Evolutionary conservation across 768 basidiomycete species (phyloP), one percentile per base, ranked within the genome.

Genomic region (Exidia glandulosa): DNA sequence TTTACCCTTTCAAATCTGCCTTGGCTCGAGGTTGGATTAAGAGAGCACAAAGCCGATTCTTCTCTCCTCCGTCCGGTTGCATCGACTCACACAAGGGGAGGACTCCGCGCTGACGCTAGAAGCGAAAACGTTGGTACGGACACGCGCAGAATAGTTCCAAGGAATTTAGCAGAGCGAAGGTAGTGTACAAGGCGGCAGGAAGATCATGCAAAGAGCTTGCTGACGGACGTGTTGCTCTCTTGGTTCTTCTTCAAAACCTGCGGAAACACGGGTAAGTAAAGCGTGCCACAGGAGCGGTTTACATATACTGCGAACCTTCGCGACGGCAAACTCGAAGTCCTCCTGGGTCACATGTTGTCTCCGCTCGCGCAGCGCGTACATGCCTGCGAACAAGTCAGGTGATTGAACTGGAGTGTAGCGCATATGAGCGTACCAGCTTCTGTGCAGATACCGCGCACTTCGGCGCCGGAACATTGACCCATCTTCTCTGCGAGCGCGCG

Each of bases 391-490:
- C n/a, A 16, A 54, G 10, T 45, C 41, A 45, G 13, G 2, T 30
- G 41, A 48, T 41, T 55, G 12, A 23, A 36, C 23, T 14, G 34
- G 13, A 57, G 29, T 62, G 10, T 36, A 10, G 58, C n/a, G 19
- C 7, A 52, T 5, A 32, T 5, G 41, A 55, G 72, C 84, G 61
- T 60, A 85, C 90, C 90, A n/a, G 93, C 94, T 76, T 95, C 93
- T 0, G 94, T 95, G 70, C 93, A 95, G 65, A 96, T 96, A 74
- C 94, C 95, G 16, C 95, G 82, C 16, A 97, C 95, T 71, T 99
- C 95, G 1, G 95, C 95, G 65, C 95, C 95, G 1, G 92, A 95
- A 70, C 95, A 97, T 69, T 96, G 92, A 0, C 95, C 95, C 95
- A 98, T 99, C 80, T 99, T 98, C 72, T 98, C 95, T 0, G 95